Evolutionary conservation across 129 eudicot genomes (phyloP), one percentile per base, ranked within the genome.

Genomic region (Centaurea solstitialis): DNA sequence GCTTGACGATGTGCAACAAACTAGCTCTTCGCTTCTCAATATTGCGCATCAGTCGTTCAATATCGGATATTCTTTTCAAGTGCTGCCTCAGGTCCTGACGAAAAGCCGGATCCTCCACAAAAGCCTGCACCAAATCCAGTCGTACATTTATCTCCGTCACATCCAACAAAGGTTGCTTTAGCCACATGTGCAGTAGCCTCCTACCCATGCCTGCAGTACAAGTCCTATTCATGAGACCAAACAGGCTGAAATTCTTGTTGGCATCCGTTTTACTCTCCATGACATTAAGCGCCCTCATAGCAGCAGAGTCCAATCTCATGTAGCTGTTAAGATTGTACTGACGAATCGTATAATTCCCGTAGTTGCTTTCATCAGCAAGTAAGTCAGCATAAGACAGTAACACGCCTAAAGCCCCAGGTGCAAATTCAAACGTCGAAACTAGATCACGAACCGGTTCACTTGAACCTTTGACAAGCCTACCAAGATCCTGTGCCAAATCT

Each of bases 121-220:
- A 95, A 70, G 98, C 92, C 89, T 95, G 98, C 57, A 95, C 99
- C 80, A 91, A 70, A 75, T 95, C 99, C 72, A 95, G 82, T 81
- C 99, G 86, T 67, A 24, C 33, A 67, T 95, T 95, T 62, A 95
- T 95, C 81, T 91, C 95, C 43, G 66, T 28, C 45, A 91, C 93
- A 87, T 95, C 98, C 77, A 93, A 59, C 76, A 95, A 87, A 22
- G 99, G 99, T 73, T 95, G 99, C 68, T 95, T 95, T 59, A 95
- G 78, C 99, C 99, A 95, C 92, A 89, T 89, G 85, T 95, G 97
- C 75, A 95, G 88, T 82, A 95, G 77, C 66, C 99, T 85, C 81
- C 89, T 93, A 39, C 99, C 99, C 94, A 95, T 93, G 75, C 99
- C 99, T 70, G 98, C 92, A 76, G 99, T 95, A 80, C 99, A 95